Conservation (phyloP, 352 stramenopile species). For the Hyaloperonospora brassicae region DNA sequence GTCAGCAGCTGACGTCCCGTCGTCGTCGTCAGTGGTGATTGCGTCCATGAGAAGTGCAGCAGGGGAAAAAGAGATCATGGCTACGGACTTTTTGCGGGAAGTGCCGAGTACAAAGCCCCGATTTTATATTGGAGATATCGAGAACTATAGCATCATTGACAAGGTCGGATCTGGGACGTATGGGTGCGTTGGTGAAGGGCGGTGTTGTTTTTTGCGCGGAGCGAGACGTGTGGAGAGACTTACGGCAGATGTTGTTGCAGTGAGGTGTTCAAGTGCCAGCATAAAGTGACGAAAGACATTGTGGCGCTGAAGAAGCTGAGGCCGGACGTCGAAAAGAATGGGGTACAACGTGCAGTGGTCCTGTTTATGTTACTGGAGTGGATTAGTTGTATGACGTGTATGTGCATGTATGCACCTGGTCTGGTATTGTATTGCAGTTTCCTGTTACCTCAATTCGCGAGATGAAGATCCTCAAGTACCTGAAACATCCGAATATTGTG, state of each 20-base stretch:
- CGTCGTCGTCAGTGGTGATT: constrained; percentile 38
- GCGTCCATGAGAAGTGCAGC: constrained; percentile 61
- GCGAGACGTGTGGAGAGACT: not conserved
- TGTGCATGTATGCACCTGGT: no score
- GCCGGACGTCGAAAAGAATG: constrained; percentile 82
- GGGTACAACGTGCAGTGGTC: constrained; percentile 30
- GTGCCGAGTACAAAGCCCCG: constrained; percentile 34
- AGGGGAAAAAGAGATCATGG: constrained; percentile 69
- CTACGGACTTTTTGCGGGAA: constrained; percentile 34
- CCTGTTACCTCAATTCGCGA: constrained; percentile 93
- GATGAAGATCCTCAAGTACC: constrained; percentile 96
- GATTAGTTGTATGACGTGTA: no score
- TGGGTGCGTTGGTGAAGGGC: constrained; percentile 36
- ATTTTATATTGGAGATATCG: constrained; percentile 82
- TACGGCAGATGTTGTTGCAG: constrained; percentile 24
- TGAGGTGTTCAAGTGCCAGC: constrained; percentile 85
- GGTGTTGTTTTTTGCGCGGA: no score
- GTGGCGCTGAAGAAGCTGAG: constrained; percentile 81
- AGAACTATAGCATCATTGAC: constrained; percentile 85
- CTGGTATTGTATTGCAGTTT: constrained; percentile 44
- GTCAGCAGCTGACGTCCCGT: constrained; percentile 23
- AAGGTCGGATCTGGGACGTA: constrained; percentile 83
- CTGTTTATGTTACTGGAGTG: not conserved
- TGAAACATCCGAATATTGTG: constrained; percentile 94
- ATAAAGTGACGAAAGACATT: constrained; percentile 83